A percentile compares a stretch with the other conserved stretches of the same genome.
Conservation (phyloP, 192 early-diverging fungal species). For the Coemansia sp. region DNA sequence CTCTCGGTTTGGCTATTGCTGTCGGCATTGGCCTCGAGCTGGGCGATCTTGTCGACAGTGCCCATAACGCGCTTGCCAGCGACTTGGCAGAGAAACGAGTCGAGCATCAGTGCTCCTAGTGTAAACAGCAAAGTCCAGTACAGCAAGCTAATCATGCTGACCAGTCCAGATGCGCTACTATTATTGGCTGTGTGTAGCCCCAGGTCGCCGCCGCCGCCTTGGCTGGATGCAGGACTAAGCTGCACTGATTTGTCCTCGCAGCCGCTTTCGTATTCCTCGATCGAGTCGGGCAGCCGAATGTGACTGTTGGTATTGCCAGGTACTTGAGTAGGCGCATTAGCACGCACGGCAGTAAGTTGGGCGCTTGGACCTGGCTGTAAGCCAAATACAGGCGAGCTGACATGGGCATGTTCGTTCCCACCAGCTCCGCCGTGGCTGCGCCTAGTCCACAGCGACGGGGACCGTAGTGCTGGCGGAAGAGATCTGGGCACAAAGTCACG, state of each 20-base stretch:
- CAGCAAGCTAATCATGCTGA: slow-evolving; percentile 41
- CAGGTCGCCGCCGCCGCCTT: neutral
- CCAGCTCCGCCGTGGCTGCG: neutral
- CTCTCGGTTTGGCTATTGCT: neutral
- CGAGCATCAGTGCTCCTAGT: slow-evolving; percentile 54
- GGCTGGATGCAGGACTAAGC: neutral
- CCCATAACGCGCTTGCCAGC: slow-evolving; percentile 58
- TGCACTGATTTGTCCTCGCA: neutral
- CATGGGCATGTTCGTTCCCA: neutral
- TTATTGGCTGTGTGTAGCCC: neutral
- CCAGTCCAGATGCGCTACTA: slow-evolving; percentile 15
- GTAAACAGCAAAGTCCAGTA: slow-evolving; percentile 59
- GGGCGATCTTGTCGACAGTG: slow-evolving; percentile 45
- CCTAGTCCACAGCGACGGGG: neutral
- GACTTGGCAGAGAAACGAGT: slow-evolving; percentile 55
- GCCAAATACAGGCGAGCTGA: neutral
- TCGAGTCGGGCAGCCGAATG: slow-evolving; percentile 17
- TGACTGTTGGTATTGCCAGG: neutral
- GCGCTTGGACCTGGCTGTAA: neutral
- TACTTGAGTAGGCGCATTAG: neutral
- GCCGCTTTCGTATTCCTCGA: slow-evolving; percentile 20
- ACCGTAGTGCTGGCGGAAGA: neutral
- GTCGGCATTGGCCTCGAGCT: slow-evolving; percentile 8
- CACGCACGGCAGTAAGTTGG: neutral
- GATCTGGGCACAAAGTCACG: neutral